These are phyloP conservation scores for Ochetophila trinervis DNA, from an alignment of 306 rosid species.

Conservation along the genomic window DNA sequence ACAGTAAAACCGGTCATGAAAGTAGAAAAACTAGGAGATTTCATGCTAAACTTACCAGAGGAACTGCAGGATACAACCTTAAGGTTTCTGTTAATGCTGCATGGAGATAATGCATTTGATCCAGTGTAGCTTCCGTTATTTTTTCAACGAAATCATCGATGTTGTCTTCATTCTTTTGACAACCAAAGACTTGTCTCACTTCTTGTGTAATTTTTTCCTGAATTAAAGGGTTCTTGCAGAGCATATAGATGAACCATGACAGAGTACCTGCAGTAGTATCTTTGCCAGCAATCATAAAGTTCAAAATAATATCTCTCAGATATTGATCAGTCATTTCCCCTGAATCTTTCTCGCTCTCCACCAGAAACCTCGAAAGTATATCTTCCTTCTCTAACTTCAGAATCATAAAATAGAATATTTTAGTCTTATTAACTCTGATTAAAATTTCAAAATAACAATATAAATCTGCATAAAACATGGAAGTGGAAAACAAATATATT, in stretches of 20 bases:
- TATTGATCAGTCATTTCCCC: slow-evolving; percentile 51
- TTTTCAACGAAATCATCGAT: slow-evolving; percentile 42
- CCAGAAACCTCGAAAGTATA: slow-evolving; percentile 29
- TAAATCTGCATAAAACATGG: no score
- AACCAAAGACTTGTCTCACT: slow-evolving; percentile 45
- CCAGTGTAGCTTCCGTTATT: slow-evolving; percentile 51
- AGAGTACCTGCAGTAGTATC: slow-evolving; percentile 70
- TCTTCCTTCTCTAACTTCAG: no score
- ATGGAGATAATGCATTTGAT: slow-evolving; percentile 80
- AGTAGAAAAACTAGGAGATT: no score
- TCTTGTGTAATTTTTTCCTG: slow-evolving; percentile 70
- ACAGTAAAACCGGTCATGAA: background rate
- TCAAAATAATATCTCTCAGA: slow-evolving; percentile 67
- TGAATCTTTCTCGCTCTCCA: slow-evolving; percentile 61
- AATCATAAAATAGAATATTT: no score
- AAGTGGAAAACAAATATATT: no score
- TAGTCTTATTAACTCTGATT: no score
- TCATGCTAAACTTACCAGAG: slow-evolving; percentile 30
- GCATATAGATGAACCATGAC: slow-evolving; percentile 80
- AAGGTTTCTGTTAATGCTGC: slow-evolving; percentile 77
- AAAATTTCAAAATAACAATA: no score
- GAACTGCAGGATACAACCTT: slow-evolving; percentile 75
- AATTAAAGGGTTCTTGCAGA: slow-evolving; percentile 68
- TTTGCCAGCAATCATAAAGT: slow-evolving; percentile 71
- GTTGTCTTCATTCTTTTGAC: slow-evolving; percentile 27